These are phyloP conservation scores for Paraphaeosphaeria minitans DNA, from an alignment of 2,329 filamentous ascomycete species.

Conservation along the genomic window DNA sequence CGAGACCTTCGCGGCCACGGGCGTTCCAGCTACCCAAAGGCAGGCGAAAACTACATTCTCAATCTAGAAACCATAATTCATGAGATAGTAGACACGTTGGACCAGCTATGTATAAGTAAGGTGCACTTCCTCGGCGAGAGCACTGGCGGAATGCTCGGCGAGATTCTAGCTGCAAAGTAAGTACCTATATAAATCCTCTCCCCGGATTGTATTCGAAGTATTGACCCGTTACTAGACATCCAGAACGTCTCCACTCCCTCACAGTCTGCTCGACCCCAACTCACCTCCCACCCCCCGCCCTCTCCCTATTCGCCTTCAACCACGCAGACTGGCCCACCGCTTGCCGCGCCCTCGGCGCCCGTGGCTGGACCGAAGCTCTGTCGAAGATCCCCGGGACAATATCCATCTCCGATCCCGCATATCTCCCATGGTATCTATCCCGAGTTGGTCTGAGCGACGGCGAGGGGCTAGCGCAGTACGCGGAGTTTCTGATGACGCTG, in stretches of 20 bases:
- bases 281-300: constrained; percentile 31
- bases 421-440: constrained; percentile 41
- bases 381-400: constrained; percentile 38
- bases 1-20: constrained; percentile 45
- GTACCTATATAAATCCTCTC: too few relatives aligned
- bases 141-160: constrained; percentile 42
- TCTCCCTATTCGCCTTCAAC: constrained; percentile 40
- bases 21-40: constrained; percentile 31
- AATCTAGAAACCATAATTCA: constrained; percentile 33
- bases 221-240: constrained; percentile 18
- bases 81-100: constrained; percentile 43
- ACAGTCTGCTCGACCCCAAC: constrained; percentile 42
- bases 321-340: constrained; percentile 35
- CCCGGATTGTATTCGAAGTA: too few relatives aligned
- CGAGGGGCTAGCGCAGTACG: constrained; percentile 44
- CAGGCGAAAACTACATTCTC: constrained; percentile 24
- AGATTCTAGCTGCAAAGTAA: constrained; percentile 40
- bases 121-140: constrained; percentile 45
- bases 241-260: constrained; percentile 35
- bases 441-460: constrained; percentile 32
- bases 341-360: constrained; percentile 36
- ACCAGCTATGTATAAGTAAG: constrained; percentile 36
- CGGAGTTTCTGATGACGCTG: constrained; percentile 38
- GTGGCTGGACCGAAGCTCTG: constrained; percentile 41
- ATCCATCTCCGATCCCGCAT: constrained; percentile 30